Conservation (phyloP, 164 flowering plant species). For the Vitis rupestris region DNA sequence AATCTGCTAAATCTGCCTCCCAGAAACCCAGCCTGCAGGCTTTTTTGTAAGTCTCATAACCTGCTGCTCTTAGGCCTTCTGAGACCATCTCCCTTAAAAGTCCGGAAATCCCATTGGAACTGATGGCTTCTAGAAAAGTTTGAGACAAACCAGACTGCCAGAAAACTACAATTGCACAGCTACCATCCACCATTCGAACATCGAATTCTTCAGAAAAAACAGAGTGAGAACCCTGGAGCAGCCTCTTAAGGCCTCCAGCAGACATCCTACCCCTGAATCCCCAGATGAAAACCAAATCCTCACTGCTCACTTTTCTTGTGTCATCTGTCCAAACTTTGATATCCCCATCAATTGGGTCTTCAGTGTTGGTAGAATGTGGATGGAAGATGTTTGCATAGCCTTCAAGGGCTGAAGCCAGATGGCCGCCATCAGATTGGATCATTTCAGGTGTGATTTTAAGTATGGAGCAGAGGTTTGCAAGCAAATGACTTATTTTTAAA, state of each 20-base stretch:
- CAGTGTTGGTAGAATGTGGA: slow-evolving; percentile 23
- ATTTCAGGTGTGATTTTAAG: slow-evolving; percentile 35
- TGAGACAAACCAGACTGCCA: slow-evolving; percentile 47
- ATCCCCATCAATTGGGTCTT: slow-evolving; percentile 36
- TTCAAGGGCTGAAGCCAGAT: slow-evolving; percentile 24
- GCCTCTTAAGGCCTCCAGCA: slow-evolving; percentile 42
- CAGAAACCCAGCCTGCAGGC: slow-evolving; percentile 51
- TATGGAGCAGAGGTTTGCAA: slow-evolving; percentile 58
- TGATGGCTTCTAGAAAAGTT: slow-evolving; percentile 44
- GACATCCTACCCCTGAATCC: slow-evolving; percentile 56
- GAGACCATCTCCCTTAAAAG: slow-evolving; percentile 51
- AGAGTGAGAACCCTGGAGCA: slow-evolving; percentile 45
- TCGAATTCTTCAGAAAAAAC: slow-evolving; percentile 64
- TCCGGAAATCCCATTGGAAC: slow-evolving; percentile 29
- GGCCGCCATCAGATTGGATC: slow-evolving; percentile 7
- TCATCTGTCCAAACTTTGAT: slow-evolving; percentile 34
- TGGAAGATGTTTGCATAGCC: slow-evolving; percentile 38
- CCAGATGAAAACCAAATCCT: slow-evolving; percentile 73
- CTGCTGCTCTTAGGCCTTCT: slow-evolving; percentile 64
- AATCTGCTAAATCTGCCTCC: slow-evolving; percentile 59
- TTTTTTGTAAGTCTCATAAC: slow-evolving; percentile 52
- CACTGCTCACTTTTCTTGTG: slow-evolving; percentile 39
- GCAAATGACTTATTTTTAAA: slow-evolving; percentile 48
- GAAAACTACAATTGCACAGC: slow-evolving; percentile 71
- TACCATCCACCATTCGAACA: slow-evolving; percentile 59